Evolutionary conservation across 257 asterid species (phyloP), one percentile per base, ranked within the genome.

Genomic region (Solanum dulcamara): DNA sequence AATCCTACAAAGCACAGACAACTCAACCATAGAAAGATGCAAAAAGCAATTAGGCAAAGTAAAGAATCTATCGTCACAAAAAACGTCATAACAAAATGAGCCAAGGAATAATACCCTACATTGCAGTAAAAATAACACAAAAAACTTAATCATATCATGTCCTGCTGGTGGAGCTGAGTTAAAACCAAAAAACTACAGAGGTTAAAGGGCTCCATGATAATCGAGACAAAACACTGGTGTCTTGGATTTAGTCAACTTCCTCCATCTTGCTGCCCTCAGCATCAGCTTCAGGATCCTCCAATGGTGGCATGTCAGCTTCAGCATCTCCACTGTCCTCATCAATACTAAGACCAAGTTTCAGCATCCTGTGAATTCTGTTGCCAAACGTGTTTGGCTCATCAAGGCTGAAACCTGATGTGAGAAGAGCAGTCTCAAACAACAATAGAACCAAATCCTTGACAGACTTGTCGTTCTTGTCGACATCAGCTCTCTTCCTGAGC

Each of bases 371-470:
- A 44, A 93, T 93, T 85, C 96, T 91, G 93, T 93, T 93, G 12
- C 96, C 96, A 0, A 93, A 93, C 6, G 93, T 93, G 91, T 91
- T 91, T 35, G 96, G 94, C 18, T 93, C 96, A 13, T 93, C 96
- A 0, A 91, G 94, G 89, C 94, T 93, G 88, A 93, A 93, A 1
- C 96, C 94, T 22, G 96, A 93, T 4, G 96, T 93, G 13, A 93
- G 90, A 59, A 93, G 72, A 11, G 94, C 87, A 15, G 96, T 93
- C 91, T 93, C 96, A 9, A 91, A 93, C 13, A 93, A 90, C 88
- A 93, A 62, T 83, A 91, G 85, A 17, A 93, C 96, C 92, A 93
- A 87, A 80, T 93, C 94, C 90, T 93, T 93, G 0, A 93, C 93
- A 0, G 96, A 93, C 88, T 91, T 93, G 84, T 91, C 94, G 0